Percentiles rank a stretch among this genome's conserved stretches.
Conservation (phyloP, 257 asterid genomes). For the Capsicum pubescens region DNA sequence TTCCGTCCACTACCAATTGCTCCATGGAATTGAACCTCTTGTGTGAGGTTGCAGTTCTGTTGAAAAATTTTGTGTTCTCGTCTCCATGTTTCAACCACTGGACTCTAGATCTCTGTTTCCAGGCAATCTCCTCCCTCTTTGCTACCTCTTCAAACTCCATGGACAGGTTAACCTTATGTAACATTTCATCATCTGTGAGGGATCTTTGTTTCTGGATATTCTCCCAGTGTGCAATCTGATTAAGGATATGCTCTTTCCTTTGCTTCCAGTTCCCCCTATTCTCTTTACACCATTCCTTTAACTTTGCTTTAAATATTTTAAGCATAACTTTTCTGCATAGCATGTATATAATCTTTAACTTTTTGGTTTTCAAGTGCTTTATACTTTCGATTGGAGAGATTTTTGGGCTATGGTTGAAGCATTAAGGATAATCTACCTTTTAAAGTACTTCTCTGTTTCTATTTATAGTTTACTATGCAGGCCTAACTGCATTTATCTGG, state of each 20-base stretch:
- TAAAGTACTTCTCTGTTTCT: background rate
- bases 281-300: background rate
- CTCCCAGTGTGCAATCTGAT: background rate
- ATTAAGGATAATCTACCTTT: background rate
- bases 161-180: background rate
- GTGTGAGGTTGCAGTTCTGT: no score
- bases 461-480: constrained; percentile 23
- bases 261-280: background rate
- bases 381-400: constrained; percentile 1
- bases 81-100: no score
- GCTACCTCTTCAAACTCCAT: background rate
- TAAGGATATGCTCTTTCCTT: background rate
- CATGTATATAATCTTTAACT: background rate
- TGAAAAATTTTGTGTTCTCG: no score
- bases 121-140: background rate
- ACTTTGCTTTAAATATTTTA: background rate
- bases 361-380: constrained; percentile 8
- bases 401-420: background rate
- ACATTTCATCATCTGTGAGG: background rate
- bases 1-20: no score
- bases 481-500: background rate
- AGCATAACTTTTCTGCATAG: background rate
- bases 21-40: no score
- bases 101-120: no score
- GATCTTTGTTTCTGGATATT: background rate